Percentiles rank a stretch among this genome's conserved stretches.
Conservation (phyloP, 2,329 filamentous ascomycete species). For the Fusarium sp. region DNA sequence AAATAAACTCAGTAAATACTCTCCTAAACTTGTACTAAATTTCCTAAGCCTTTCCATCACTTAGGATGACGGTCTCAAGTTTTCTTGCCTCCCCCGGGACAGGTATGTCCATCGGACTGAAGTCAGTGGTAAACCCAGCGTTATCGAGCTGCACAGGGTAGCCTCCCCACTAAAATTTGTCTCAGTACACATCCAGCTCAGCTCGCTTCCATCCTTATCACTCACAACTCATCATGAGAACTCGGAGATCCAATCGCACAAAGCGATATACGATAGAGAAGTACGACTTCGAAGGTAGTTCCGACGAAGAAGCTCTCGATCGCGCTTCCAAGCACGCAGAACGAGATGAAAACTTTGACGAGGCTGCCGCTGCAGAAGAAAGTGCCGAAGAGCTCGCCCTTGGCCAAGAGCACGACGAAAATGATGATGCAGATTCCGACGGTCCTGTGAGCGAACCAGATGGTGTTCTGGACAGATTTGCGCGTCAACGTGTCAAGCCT, state of each 20-base stretch:
- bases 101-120: not conserved
- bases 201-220: not conserved
- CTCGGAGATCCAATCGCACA: slow-evolving; percentile 48
- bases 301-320: slow-evolving; percentile 41
- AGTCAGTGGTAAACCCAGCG: not conserved
- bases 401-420: slow-evolving; percentile 33
- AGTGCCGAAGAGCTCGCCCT: slow-evolving; percentile 44
- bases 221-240: slow-evolving; percentile 43
- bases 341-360: slow-evolving; percentile 46
- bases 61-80: not conserved
- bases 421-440: slow-evolving; percentile 44
- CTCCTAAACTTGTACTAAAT: not conserved
- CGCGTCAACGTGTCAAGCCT: slow-evolving; percentile 39
- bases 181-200: slow-evolving; percentile 6
- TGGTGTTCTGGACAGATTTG: slow-evolving; percentile 43
- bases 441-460: slow-evolving; percentile 36
- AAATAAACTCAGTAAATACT: no score
- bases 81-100: not conserved
- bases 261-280: slow-evolving; percentile 47
- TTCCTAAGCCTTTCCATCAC: not conserved
- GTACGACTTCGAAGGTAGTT: slow-evolving; percentile 48
- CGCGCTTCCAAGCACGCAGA: slow-evolving; percentile 38
- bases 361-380: slow-evolving; percentile 40
- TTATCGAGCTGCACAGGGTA: not conserved
- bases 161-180: slow-evolving; percentile 26